These are phyloP conservation scores for Saccharomycopsis capsularis DNA, from an alignment of 805 yeast species.

Conservation along the genomic window DNA sequence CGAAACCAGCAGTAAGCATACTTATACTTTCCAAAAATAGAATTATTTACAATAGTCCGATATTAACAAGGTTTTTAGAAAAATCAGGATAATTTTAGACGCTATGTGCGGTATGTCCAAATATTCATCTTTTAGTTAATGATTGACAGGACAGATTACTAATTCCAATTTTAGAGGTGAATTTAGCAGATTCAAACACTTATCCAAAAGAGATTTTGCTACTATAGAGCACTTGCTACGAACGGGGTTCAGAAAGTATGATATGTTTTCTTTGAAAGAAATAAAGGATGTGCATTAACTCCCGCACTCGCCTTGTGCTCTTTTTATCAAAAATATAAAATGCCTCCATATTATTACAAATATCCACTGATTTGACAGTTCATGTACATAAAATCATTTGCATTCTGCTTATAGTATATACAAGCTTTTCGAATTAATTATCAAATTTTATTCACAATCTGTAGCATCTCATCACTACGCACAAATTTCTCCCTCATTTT, in stretches of 20 bases:
- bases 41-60: too few species aligned
- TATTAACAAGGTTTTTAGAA: constrained; percentile 5
- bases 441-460: too few species aligned
- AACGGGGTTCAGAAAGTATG: constrained; percentile 20
- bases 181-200: constrained; percentile 14
- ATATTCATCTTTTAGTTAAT: neutral
- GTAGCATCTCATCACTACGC: constrained; percentile 42
- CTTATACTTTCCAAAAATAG: too few species aligned
- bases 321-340: too few species aligned
- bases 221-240: constrained; percentile 21
- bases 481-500: constrained; percentile 56
- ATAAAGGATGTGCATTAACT: constrained; percentile 20
- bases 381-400: too few species aligned
- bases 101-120: constrained; percentile 12
- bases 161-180: constrained; percentile 13
- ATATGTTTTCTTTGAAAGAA: constrained; percentile 20
- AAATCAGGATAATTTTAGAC: constrained; percentile 18
- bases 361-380: too few species aligned
- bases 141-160: neutral
- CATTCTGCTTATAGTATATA: neutral
- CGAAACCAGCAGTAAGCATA: constrained; percentile 18
- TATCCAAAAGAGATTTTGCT: constrained; percentile 20
- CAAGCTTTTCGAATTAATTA: too few species aligned
- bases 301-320: too few species aligned
- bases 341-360: too few species aligned